Conservation (phyloP, 2,329 filamentous ascomycete genomes). For the Colletotrichum horii region DNA sequence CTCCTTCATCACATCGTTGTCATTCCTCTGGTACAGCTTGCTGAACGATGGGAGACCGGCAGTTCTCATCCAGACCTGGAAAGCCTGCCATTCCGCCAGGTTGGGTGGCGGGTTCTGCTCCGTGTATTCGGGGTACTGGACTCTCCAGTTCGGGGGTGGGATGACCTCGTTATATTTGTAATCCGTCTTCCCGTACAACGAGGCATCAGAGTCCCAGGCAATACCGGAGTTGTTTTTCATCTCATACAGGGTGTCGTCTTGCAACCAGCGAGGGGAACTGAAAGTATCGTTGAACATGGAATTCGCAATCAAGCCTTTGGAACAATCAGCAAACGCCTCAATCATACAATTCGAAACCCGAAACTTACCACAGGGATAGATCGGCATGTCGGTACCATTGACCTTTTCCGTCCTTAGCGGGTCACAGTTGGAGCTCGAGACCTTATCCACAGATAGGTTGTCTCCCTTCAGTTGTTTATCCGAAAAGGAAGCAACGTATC, state of each 20-base stretch:
- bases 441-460: conserved; percentile 61
- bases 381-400: conserved; percentile 64
- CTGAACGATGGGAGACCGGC: conserved; percentile 93
- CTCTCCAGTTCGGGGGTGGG: conserved; percentile 86
- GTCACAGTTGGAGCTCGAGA: conserved; percentile 74
- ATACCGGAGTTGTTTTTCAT: conserved; percentile 81
- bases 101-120: conserved; percentile 70
- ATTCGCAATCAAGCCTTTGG: conserved; percentile 80
- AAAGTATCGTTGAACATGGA: conserved; percentile 97
- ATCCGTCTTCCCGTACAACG: conserved; percentile 74
- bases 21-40: conserved; percentile 88
- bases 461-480: conserved; percentile 80
- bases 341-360: background rate
- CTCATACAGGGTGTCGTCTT: conserved; percentile 60
- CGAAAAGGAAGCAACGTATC: conserved; percentile 92
- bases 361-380: conserved; percentile 78
- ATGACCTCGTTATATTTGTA: conserved; percentile 71
- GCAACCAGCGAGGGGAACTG: conserved; percentile 63
- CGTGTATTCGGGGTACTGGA: conserved; percentile 70
- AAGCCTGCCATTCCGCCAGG: conserved; percentile 77
- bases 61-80: conserved; percentile 99
- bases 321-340: background rate
- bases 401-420: conserved; percentile 69
- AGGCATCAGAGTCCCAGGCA: conserved; percentile 84
- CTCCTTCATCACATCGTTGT: conserved; percentile 66